phyloP scores from a whole-genome alignment of 176 grass and related monocot genomes.

The Ensete ventricosum region DNA sequence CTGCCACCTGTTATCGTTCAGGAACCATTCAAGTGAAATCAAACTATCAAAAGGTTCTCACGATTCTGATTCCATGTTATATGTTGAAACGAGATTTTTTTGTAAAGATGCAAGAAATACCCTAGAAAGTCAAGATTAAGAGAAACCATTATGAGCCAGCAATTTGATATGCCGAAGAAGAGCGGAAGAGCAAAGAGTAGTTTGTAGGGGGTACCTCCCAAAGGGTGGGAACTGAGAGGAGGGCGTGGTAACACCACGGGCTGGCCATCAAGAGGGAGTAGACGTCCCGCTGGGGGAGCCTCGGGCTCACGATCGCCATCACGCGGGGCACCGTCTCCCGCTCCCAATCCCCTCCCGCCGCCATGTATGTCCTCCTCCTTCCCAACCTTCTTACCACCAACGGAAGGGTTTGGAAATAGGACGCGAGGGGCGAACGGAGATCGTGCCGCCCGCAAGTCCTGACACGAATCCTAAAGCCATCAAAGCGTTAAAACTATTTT shows the following conservation, averaged over 20 bases:
- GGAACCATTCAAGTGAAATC: no score
- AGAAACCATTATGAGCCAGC: neutral
- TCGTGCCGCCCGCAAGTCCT: no score
- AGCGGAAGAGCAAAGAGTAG: neutral
- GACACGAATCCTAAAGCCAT: no score
- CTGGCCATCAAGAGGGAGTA: conserved; percentile 56
- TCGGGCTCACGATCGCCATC: conserved; percentile 57
- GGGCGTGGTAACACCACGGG: conserved; percentile 60
- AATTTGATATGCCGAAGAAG: neutral
- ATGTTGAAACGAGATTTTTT: no score
- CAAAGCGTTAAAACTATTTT: no score
- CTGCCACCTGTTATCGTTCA: no score
- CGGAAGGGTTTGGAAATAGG: no score
- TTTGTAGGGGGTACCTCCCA: conserved; percentile 42
- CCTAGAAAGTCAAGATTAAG: neutral
- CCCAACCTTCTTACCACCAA: neutral
- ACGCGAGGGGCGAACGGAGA: no score
- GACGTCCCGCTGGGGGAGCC: conserved; percentile 51
- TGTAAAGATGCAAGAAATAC: no score
- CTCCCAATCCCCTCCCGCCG: conserved; percentile 17
- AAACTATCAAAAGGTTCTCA: no score
- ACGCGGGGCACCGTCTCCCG: conserved; percentile 47
- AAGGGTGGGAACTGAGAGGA: conserved; percentile 48
- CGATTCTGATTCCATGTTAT: no score
- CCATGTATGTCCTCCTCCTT: conserved; percentile 6